Conservation (phyloP, 192 early-diverging fungal species). For the Pecoramyces ruminantium region DNA sequence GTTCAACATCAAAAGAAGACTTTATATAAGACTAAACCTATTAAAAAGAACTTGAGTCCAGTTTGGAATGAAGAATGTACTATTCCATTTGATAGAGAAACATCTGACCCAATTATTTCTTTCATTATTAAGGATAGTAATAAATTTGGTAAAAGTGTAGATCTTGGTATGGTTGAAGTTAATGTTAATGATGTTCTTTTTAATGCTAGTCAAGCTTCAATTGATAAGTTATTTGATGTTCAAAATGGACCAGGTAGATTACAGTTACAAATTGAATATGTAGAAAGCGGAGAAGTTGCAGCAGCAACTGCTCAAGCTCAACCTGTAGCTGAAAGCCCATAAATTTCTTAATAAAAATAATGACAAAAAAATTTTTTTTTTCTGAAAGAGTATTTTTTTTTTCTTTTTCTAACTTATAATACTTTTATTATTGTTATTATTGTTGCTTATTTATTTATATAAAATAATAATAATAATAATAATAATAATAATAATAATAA, state of each 20-base stretch:
- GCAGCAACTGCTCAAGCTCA: not conserved
- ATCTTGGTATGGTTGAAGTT: slow-evolving; percentile 41
- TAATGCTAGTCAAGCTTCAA: not conserved
- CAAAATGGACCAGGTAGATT: not conserved
- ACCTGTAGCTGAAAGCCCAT: not conserved
- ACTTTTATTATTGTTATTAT: too few species aligned
- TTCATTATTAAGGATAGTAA: not conserved
- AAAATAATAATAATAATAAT: too few species aligned
- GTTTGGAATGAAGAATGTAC: slow-evolving; percentile 47
- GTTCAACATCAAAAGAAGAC: slow-evolving; percentile 37
- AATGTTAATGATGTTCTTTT: slow-evolving; percentile 10
- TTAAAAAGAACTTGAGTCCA: slow-evolving; percentile 60
- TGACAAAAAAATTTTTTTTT: too few species aligned
- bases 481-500: too few species aligned
- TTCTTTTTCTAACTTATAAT: too few species aligned
- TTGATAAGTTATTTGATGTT: not conserved
- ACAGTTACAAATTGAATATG: not conserved
- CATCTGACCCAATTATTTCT: not conserved
- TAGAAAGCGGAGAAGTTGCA: not conserved
- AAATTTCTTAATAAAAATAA: not conserved
- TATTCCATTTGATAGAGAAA: slow-evolving; percentile 11
- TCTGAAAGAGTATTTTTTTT: too few species aligned
- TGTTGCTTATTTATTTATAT: too few species aligned
- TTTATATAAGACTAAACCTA: slow-evolving; percentile 40
- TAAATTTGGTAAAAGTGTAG: slow-evolving; percentile 27